Conservation (phyloP, 2,329 filamentous ascomycete species). For the Diaporthe citri region DNA sequence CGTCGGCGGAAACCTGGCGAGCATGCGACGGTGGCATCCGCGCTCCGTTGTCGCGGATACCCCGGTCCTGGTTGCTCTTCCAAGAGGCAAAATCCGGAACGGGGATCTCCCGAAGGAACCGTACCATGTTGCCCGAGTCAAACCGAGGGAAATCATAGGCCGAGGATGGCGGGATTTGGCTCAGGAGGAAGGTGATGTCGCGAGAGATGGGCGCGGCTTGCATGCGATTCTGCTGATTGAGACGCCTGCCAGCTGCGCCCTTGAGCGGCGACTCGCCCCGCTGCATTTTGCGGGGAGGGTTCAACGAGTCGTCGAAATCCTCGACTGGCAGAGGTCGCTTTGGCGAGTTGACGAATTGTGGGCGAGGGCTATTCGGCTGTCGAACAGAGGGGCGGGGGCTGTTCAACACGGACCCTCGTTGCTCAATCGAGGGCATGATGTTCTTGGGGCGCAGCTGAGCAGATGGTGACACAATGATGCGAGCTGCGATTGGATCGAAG, state of each 20-base stretch:
- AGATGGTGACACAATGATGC: constrained; percentile 84
- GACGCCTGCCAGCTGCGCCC: constrained; percentile 85
- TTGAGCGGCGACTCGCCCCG: constrained; percentile 95
- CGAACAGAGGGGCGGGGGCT: constrained; percentile 56
- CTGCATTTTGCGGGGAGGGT: constrained; percentile 85
- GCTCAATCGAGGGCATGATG: constrained; percentile 67
- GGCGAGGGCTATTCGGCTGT: constrained; percentile 58
- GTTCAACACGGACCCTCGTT: constrained; percentile 58
- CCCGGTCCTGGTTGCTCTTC: constrained; percentile 57
- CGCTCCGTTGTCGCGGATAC: constrained; percentile 46
- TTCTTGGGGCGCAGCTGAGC: constrained; percentile 80
- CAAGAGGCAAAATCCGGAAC: constrained; percentile 73
- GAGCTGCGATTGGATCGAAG: constrained; percentile 87
- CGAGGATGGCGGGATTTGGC: constrained; percentile 80
- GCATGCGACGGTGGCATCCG: constrained; percentile 43
- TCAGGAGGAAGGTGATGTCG: constrained; percentile 73
- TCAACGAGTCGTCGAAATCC: constrained; percentile 76
- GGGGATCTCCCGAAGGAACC: constrained; percentile 76
- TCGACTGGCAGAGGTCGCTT: constrained; percentile 74
- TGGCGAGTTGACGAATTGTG: constrained; percentile 67
- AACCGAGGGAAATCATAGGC: constrained; percentile 80
- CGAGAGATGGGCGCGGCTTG: constrained; percentile 79
- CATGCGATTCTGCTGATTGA: constrained; percentile 81
- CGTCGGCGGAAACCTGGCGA: constrained; percentile 44
- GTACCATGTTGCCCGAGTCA: constrained; percentile 77